Evolutionary conservation across 306 rosid genomes (phyloP).

Genomic region (Cicer yamashitae): DNA sequence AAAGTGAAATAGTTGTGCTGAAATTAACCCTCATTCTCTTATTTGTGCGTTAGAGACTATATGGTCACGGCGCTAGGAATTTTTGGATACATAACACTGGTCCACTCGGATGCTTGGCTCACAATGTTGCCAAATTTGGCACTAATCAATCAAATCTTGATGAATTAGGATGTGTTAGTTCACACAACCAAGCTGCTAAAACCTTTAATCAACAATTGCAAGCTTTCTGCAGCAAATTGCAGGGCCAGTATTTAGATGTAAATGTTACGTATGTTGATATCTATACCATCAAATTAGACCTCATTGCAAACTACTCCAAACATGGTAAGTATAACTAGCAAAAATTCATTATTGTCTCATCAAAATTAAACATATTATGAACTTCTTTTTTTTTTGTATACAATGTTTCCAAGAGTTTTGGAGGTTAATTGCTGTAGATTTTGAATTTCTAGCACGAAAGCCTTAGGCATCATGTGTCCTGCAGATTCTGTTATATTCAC

Average conservation of each 20-base stretch:
- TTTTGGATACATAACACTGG: slow-evolving; percentile 96
- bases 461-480: no score
- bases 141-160: slow-evolving; percentile 74
- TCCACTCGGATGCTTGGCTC: slow-evolving; percentile 86
- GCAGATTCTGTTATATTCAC: not conserved
- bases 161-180: slow-evolving; percentile 71
- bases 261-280: slow-evolving; percentile 74
- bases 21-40: slow-evolving; percentile 20
- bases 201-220: slow-evolving; percentile 79
- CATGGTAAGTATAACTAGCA: slow-evolving; percentile 58
- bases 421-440: no score
- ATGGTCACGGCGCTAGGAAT: slow-evolving; percentile 75
- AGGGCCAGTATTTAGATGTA: slow-evolving; percentile 69
- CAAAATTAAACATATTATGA: not conserved
- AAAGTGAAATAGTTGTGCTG: not conserved
- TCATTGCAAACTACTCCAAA: slow-evolving; percentile 66
- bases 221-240: slow-evolving; percentile 71
- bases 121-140: slow-evolving; percentile 77
- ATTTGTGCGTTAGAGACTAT: slow-evolving; percentile 57
- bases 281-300: slow-evolving; percentile 69
- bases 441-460: no score
- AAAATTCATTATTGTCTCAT: not conserved
- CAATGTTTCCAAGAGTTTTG: no score
- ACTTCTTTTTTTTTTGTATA: no score
- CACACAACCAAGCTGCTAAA: slow-evolving; percentile 81